A percentile compares a stretch with the other conserved stretches of the same genome.
These are phyloP conservation scores for Saccharomyces jurei DNA, from an alignment of 805 yeast genomes.

Conservation along the genomic window DNA sequence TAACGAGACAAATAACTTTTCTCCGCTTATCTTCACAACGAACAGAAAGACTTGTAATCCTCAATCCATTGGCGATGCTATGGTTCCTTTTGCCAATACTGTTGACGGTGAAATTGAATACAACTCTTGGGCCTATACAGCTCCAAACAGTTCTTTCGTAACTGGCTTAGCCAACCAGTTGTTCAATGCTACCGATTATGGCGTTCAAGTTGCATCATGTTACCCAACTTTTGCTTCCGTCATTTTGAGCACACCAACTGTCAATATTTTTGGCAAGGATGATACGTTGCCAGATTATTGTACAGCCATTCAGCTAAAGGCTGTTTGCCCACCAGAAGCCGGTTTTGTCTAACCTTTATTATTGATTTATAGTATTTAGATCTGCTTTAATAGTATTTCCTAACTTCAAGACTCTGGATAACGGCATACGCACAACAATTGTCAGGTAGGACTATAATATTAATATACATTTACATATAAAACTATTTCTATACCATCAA, in stretches of 20 bases:
- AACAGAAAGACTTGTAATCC: slow-evolving; percentile 10
- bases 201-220: slow-evolving; percentile 13
- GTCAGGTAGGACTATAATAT: too few relatives aligned
- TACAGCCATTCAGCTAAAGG: slow-evolving; percentile 7
- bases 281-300: slow-evolving; percentile 9
- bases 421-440: too few relatives aligned
- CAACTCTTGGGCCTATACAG: slow-evolving; percentile 8
- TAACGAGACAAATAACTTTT: slow-evolving; percentile 10
- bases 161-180: slow-evolving; percentile 9
- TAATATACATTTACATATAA: too few relatives aligned
- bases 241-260: slow-evolving; percentile 10
- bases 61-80: slow-evolving; percentile 8
- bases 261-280: slow-evolving; percentile 9
- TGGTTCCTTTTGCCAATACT: slow-evolving; percentile 9
- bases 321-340: background rate
- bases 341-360: background rate
- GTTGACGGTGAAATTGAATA: slow-evolving; percentile 10
- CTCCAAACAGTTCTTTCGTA: slow-evolving; percentile 4
- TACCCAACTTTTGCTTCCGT: slow-evolving; percentile 8
- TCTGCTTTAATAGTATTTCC: background rate
- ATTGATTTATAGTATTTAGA: too few relatives aligned
- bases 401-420: too few relatives aligned
- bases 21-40: slow-evolving; percentile 9
- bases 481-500: too few relatives aligned
- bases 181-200: slow-evolving; percentile 9